Conservation (phyloP, 2,329 filamentous ascomycete species). For the Elsinoe fawcettii region DNA sequence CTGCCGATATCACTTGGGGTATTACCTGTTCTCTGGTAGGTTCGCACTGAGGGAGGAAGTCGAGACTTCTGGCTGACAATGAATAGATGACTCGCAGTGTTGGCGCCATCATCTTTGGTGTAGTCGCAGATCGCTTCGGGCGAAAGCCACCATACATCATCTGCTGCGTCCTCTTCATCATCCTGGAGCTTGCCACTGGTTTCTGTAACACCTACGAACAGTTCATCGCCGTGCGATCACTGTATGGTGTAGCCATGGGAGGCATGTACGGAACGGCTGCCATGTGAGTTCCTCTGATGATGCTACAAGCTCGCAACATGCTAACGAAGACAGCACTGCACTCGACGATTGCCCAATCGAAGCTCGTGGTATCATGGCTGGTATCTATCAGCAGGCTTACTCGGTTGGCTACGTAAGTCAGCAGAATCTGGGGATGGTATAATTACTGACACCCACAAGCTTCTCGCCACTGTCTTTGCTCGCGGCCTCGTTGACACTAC, state of each 20-base stretch:
- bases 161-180: constrained; percentile 55
- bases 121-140: constrained; percentile 29
- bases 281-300: neutral
- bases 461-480: constrained; percentile 25
- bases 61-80: neutral
- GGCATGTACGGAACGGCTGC: constrained; percentile 55
- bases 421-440: constrained; percentile 37
- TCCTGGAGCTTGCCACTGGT: constrained; percentile 53
- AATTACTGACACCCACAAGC: neutral
- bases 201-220: constrained; percentile 52
- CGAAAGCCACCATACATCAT: constrained; percentile 46
- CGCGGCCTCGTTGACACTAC: constrained; percentile 66
- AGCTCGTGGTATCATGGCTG: constrained; percentile 53
- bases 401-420: constrained; percentile 56
- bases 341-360: constrained; percentile 54
- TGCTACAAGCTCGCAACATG: too few relatives aligned
- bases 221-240: constrained; percentile 51
- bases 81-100: constrained; percentile 51
- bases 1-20: constrained; percentile 54
- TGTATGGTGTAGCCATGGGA: constrained; percentile 59
- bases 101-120: constrained; percentile 50
- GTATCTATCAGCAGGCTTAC: constrained; percentile 57
- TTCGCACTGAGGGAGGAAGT: too few relatives aligned
- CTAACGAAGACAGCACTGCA: constrained; percentile 41
- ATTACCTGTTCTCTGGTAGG: constrained; percentile 30